A percentile compares a stretch with the other conserved stretches of the same genome.
phyloP scores from a whole-genome alignment of 2,329 filamentous ascomycete genomes.

The Gyromitra esculenta region DNA sequence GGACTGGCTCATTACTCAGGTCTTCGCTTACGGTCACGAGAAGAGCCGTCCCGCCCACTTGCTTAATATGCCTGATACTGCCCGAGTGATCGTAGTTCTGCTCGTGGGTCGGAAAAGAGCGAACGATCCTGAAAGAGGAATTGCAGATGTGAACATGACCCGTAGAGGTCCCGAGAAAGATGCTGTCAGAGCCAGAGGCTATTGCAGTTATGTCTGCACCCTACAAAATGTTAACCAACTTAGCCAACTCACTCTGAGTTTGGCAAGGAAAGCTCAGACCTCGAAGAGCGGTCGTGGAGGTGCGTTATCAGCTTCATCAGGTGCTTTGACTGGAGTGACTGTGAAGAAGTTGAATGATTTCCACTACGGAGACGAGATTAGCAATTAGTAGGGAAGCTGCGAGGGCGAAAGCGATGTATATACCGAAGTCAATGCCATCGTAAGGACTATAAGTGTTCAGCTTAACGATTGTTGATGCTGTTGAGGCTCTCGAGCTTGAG shows the following conservation, averaged over 20 bases:
- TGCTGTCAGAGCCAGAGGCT: constrained; percentile 84
- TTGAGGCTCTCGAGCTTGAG: constrained; percentile 18
- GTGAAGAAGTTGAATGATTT: constrained; percentile 99
- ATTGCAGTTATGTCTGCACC: constrained; percentile 79
- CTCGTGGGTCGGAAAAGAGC: constrained; percentile 88
- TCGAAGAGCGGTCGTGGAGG: constrained; percentile 74
- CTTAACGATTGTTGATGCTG: constrained; percentile 11
- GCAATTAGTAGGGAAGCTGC: neutral
- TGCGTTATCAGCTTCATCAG: constrained; percentile 74
- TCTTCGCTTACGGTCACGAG: constrained; percentile 86
- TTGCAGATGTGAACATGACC: constrained; percentile 89
- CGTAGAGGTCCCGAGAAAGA: constrained; percentile 87
- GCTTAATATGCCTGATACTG: constrained; percentile 88
- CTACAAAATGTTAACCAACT: constrained; percentile 55
- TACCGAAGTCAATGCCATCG: constrained; percentile 48
- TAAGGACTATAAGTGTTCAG: constrained; percentile 15
- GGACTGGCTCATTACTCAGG: constrained; percentile 81
- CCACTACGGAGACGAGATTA: constrained; percentile 70
- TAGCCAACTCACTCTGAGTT: neutral
- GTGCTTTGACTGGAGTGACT: constrained; percentile 81
- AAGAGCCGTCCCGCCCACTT: constrained; percentile 85
- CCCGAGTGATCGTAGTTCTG: constrained; percentile 63
- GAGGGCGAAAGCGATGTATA: neutral
- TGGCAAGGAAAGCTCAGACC: constrained; percentile 63
- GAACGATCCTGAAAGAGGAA: constrained; percentile 83